Base-by-base conservation (phyloP, 2,329 filamentous ascomycete species). In the Juglanconis sp. region DNA sequence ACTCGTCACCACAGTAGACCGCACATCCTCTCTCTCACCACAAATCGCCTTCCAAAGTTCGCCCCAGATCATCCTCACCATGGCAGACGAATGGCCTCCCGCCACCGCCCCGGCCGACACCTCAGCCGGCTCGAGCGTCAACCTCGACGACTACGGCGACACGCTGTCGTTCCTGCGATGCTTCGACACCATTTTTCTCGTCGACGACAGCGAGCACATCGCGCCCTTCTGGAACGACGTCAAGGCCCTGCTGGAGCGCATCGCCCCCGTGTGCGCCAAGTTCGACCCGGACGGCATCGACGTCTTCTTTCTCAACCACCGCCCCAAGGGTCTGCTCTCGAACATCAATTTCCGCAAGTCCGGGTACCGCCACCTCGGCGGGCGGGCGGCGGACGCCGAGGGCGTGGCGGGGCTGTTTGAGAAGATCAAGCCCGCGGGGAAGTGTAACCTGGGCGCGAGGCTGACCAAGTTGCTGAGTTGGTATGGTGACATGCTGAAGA, bases 401-500 rank as follows among this genome's bases (percentile, higher is more conserved):
- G 68, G 65, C 62, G 64, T 67, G 3, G 65, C 67, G 31, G 59
- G 35, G 9, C 67, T 70, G 56, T 68, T 69, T 61, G 60, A 62
- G 4, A 50, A 48, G 34, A 66, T 69, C 35, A 66, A 66, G 65
- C 65, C 68, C 32, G 65, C 65, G 55, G 68, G 68, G 24, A 66
- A 60, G 46, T 70, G 68, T 62, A 68, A 68, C 57, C 62, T 70
- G n/a, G 68, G 68, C 32, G 64, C 60, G n/a, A 65, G 68, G 9
- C 64, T 70, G 24, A 59, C 54, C 47, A 68, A 66, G 66, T 59
- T 69, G 46, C 57, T 70, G 31, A 34, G 58, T 13, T 71, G 69
- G 69, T 71, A 71, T 59, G 56, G 66, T 52, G 68, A 67, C 53
- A 66, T 67, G 67, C 66, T 70, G 11, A 65, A 65, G 59, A 55